Conservation (phyloP, 2,329 filamentous ascomycete species). For the Exophiala calicioides region DNA sequence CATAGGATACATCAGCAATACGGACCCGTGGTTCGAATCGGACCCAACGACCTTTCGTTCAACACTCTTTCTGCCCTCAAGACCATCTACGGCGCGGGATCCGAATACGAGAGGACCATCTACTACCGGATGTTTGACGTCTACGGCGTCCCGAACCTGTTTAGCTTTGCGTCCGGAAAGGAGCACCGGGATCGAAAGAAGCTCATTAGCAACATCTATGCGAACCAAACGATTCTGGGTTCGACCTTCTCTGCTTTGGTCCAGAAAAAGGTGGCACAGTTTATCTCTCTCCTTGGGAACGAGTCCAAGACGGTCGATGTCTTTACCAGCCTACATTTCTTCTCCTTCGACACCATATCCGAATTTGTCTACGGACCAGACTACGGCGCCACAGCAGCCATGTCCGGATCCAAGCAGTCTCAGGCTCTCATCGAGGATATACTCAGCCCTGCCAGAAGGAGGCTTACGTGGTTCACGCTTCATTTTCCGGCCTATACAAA, state of each 20-base stretch:
- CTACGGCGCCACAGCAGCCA: conserved; percentile 47
- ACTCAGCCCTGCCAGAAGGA: conserved; percentile 48
- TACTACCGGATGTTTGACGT: conserved; percentile 40
- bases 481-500: conserved; percentile 49
- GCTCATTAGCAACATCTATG: conserved; percentile 50
- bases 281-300: conserved; percentile 43
- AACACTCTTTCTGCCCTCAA: conserved; percentile 59
- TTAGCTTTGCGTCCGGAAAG: conserved; percentile 43
- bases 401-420: conserved; percentile 42
- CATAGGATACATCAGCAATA: no score
- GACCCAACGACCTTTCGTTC: conserved; percentile 67
- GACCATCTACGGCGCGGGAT: conserved; percentile 58
- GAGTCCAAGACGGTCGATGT: conserved; percentile 46
- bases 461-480: conserved; percentile 52
- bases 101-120: conserved; percentile 33
- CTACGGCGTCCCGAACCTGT: conserved; percentile 32
- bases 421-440: conserved; percentile 51
- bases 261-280: conserved; percentile 44
- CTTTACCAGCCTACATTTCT: conserved; percentile 55
- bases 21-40: conserved; percentile 64
- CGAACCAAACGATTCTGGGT: conserved; percentile 51
- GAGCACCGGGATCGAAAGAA: conserved; percentile 56
- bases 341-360: conserved; percentile 56
- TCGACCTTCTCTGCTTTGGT: conserved; percentile 38
- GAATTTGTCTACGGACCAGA: conserved; percentile 52